Percentiles rank a stretch among this genome's conserved stretches.
Evolutionary conservation across 2,329 filamentous ascomycete species (phyloP).

Genomic region (Colletotrichum caudatum): DNA sequence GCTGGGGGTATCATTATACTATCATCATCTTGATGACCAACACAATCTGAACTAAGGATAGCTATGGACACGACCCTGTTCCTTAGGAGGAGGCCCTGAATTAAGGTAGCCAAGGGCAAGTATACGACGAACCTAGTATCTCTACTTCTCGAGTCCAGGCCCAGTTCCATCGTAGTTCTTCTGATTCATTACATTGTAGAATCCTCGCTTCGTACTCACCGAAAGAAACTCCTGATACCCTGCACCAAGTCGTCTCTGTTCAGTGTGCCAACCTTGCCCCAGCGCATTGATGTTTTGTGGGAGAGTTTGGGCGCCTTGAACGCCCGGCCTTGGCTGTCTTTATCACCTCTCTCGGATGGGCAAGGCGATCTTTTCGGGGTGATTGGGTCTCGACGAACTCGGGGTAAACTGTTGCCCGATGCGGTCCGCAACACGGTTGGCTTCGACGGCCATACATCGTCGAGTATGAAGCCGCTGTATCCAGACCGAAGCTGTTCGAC

Average conservation of each 20-base stretch:
- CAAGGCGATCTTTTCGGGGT: constrained; percentile 43
- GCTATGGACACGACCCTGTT: not conserved
- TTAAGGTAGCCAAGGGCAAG: constrained; percentile 26
- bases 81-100: not conserved
- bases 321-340: constrained; percentile 44
- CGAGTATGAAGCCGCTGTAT: constrained; percentile 1
- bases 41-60: constrained; percentile 29
- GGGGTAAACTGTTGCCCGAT: constrained; percentile 45
- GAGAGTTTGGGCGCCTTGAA: constrained; percentile 33
- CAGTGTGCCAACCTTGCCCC: constrained; percentile 52
- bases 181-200: not conserved
- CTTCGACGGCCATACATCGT: constrained; percentile 13
- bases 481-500: constrained; percentile 14
- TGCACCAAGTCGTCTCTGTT: constrained; percentile 55
- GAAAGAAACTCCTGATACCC: constrained; percentile 60
- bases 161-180: not conserved
- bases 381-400: constrained; percentile 40
- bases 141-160: constrained; percentile 19
- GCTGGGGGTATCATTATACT: constrained; percentile 39
- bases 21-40: constrained; percentile 28
- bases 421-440: constrained; percentile 41
- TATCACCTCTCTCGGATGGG: constrained; percentile 48
- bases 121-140: constrained; percentile 22
- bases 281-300: constrained; percentile 50
- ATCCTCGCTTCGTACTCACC: constrained; percentile 45